Evolutionary conservation across 2,329 filamentous ascomycete species (phyloP), one percentile per base, ranked within the genome.

Genomic region (Cordyceps javanica): DNA sequence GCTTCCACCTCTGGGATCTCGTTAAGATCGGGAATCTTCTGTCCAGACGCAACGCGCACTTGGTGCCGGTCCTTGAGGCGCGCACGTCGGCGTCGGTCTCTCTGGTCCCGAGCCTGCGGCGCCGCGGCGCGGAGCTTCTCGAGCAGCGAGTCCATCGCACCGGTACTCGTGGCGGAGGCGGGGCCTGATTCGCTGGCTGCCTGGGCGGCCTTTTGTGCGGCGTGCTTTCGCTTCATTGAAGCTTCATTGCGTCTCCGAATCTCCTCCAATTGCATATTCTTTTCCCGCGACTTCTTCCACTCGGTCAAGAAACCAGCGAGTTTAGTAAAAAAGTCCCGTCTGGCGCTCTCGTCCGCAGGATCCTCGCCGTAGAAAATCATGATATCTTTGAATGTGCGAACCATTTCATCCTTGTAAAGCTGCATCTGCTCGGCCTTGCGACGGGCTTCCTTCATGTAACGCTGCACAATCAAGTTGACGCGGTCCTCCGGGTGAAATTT

Each of bases 401-500:
- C 79, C 90, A 96, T 97, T 70, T 97, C 91, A 63, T 96, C 92
- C 48, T 97, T 77, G 71, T 96, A 97, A 23, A 97, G 78, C 69
- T 90, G 83, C 86, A 97, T 89, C 76, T 97, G 94, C 72, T 97
- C 93, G 2, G 94, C 91, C 77, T 97, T 99, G 66, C 93, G 83
- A 61, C 94, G 80, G 21, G 94, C 94, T 64, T 99, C 94, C 77
- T 97, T 97, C 93, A 99, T 97, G 63, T 83, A 87, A 53, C 93
- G 82, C 73, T 96, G 91, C 57, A 96, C 92, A 34, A 97, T 82
- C 73, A 95, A 90, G 61, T 88, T 89, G 44, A 97, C 92, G 60
- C 94, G 90, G 72, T 99, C 94, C 73, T 97, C 90, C 19, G 94
- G 93, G 69, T 99, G 94, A 80, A 99, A 99, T 67, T 93, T 95